These are phyloP conservation scores for Cicer pinnatifidum DNA, from an alignment of 306 rosid species.

Conservation along the genomic window DNA sequence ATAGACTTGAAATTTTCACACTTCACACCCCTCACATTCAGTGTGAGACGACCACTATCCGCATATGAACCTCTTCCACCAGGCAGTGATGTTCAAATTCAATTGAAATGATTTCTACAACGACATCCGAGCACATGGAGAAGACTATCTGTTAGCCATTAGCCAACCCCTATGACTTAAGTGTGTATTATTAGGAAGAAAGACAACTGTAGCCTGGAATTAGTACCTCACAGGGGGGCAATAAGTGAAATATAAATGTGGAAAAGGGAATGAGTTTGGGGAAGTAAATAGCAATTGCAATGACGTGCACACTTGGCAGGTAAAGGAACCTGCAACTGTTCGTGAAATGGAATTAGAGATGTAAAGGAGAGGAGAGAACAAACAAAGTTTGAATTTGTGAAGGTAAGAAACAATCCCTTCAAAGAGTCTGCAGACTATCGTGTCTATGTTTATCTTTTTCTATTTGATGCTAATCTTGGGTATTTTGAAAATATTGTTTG, in stretches of 20 bases:
- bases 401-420: slow-evolving; percentile 25
- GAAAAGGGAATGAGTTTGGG: not conserved
- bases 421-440: slow-evolving; percentile 20
- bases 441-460: not conserved
- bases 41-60: slow-evolving; percentile 2
- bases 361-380: not conserved
- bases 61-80: slow-evolving; percentile 7
- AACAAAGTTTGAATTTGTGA: not conserved
- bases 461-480: not conserved
- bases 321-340: not conserved
- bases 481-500: not conserved
- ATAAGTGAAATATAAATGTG: not conserved
- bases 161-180: slow-evolving; percentile 10
- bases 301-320: not conserved
- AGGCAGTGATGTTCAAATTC: not conserved
- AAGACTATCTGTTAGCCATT: slow-evolving; percentile 25
- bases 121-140: not conserved
- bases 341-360: slow-evolving; percentile 10
- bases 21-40: slow-evolving; percentile 17
- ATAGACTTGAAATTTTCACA: not conserved
- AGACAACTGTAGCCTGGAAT: not conserved
- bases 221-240: not conserved
- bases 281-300: slow-evolving; percentile 10
- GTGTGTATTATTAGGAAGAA: not conserved
- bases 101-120: slow-evolving; percentile 24